Conservation (phyloP, 2,329 filamentous ascomycete genomes). For the Alternaria sp. region DNA sequence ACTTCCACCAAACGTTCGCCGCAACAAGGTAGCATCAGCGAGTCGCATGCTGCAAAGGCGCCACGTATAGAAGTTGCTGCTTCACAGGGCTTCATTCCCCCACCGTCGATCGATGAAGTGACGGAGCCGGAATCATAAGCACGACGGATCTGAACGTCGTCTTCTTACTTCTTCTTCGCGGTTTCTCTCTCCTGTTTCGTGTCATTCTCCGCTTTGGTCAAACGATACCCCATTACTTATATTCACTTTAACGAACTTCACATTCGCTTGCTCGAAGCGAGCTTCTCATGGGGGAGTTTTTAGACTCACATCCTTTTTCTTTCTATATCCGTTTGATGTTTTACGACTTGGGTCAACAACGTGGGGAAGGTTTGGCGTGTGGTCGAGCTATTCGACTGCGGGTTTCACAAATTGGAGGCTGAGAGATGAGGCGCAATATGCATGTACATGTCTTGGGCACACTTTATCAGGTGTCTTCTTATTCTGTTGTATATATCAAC, state of each 20-base stretch:
- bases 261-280: conserved; percentile 2
- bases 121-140: conserved; percentile 40
- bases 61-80: conserved; percentile 40
- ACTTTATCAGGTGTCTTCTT: neutral
- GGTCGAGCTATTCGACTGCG: neutral
- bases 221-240: conserved; percentile 21
- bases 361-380: neutral
- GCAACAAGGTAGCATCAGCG: conserved; percentile 24
- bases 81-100: conserved; percentile 47
- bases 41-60: conserved; percentile 46
- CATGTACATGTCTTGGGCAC: neutral
- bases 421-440: neutral
- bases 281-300: neutral
- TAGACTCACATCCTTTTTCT: conserved; percentile 2
- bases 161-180: neutral
- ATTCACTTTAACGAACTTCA: conserved; percentile 10
- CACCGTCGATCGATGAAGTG: conserved; percentile 56
- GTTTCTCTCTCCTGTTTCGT: conserved; percentile 7
- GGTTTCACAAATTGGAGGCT: neutral
- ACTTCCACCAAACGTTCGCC: conserved; percentile 27
- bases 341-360: neutral
- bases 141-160: neutral
- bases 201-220: conserved; percentile 14
- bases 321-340: neutral
- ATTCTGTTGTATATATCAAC: neutral